Conservation (phyloP, 495 filamentous ascomycete species). For the Neurospora intermedia region DNA sequence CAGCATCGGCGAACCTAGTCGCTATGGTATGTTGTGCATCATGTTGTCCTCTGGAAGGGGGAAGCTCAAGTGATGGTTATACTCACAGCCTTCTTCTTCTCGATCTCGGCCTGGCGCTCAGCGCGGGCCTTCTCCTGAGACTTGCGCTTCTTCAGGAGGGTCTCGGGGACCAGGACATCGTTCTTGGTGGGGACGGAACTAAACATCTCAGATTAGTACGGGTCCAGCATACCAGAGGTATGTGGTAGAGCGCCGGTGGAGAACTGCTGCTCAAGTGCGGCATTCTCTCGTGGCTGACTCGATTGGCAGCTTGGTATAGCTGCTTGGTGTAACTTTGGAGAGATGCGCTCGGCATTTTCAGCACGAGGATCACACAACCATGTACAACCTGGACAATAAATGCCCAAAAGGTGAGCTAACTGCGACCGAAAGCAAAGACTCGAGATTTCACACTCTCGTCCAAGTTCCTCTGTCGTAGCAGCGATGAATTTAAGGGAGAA, state of each 20-base stretch:
- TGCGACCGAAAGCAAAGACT: slow-evolving; percentile 14
- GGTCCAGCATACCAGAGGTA: slow-evolving; percentile 51
- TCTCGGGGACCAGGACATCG: slow-evolving; percentile 93
- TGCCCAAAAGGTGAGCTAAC: background rate
- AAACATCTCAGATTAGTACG: slow-evolving; percentile 48
- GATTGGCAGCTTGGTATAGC: slow-evolving; percentile 35
- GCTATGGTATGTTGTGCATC: slow-evolving; percentile 63
- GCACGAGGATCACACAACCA: background rate
- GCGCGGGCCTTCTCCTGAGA: slow-evolving; percentile 96
- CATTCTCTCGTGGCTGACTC: slow-evolving; percentile 89
- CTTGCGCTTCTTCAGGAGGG: slow-evolving; percentile 99
- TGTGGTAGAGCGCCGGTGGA: slow-evolving; percentile 70
- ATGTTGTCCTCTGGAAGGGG: slow-evolving; percentile 22
- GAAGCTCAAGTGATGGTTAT: slow-evolving; percentile 13
- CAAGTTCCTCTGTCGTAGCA: slow-evolving; percentile 32
- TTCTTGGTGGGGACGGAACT: slow-evolving; percentile 81
- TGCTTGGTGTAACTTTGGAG: slow-evolving; percentile 23
- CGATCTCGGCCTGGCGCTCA: slow-evolving; percentile 64
- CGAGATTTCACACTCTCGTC: background rate
- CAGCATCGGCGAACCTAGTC: slow-evolving; percentile 97
- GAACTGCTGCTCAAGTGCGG: slow-evolving; percentile 78
- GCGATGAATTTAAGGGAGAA: slow-evolving; percentile 84
- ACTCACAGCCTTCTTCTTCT: slow-evolving; percentile 86
- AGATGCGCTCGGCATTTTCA: background rate
- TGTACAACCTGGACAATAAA: slow-evolving; percentile 2